Conservation (phyloP, 352 stramenopile genomes). For the Phytophthora pseudosyringae region DNA sequence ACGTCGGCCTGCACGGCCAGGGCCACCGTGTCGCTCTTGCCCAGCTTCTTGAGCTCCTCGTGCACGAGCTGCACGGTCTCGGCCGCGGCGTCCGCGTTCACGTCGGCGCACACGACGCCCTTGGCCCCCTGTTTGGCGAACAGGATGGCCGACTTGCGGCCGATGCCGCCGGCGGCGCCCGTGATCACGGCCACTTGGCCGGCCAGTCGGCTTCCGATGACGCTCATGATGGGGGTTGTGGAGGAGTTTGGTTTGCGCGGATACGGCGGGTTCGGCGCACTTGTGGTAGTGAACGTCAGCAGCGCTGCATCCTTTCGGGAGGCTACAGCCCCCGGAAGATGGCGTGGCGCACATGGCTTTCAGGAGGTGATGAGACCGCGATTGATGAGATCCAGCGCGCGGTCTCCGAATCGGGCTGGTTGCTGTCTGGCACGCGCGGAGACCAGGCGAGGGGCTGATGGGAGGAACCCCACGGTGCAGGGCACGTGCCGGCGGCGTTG, state of each 20-base stretch:
- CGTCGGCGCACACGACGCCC: slow-evolving; percentile 81
- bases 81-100: slow-evolving; percentile 69
- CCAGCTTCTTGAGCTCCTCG: slow-evolving; percentile 67
- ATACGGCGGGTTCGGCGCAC: slow-evolving; percentile 17
- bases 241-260: background rate
- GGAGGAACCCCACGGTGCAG: slow-evolving; percentile 8
- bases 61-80: slow-evolving; percentile 76
- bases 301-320: slow-evolving; percentile 6
- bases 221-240: slow-evolving; percentile 44
- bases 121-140: slow-evolving; percentile 83
- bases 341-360: slow-evolving; percentile 7
- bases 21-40: slow-evolving; percentile 61
- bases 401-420: background rate
- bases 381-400: too few relatives aligned
- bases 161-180: slow-evolving; percentile 82
- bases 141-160: slow-evolving; percentile 81
- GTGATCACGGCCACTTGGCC: slow-evolving; percentile 87
- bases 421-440: slow-evolving; percentile 9
- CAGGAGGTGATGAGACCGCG: background rate
- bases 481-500: too few relatives aligned
- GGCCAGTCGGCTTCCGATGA: slow-evolving; percentile 60
- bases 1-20: slow-evolving; percentile 70
- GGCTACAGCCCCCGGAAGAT: slow-evolving; percentile 3
- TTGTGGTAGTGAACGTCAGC: slow-evolving; percentile 24
- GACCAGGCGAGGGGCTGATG: slow-evolving; percentile 16